Percentiles rank a stretch among this genome's conserved stretches.
phyloP scores from a whole-genome alignment of 495 filamentous ascomycete species.

The Trypethelium eluteriae region DNA sequence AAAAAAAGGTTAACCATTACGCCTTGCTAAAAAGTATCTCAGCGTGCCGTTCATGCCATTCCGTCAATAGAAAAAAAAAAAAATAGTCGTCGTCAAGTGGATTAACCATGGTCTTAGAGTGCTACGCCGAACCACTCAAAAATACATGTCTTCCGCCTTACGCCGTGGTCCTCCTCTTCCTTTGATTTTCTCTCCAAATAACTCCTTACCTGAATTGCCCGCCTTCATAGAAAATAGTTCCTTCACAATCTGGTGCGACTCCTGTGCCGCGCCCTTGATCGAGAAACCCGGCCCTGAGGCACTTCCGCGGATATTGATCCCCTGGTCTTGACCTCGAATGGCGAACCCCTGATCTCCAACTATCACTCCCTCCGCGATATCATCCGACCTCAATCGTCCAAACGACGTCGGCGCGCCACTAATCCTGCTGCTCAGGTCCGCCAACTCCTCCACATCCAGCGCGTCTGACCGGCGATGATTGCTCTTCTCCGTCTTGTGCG shows the following conservation, averaged over 20 bases:
- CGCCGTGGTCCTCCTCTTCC: constrained; percentile 24
- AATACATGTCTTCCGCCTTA: constrained; percentile 16
- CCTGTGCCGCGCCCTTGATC: constrained; percentile 24
- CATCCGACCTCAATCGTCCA: constrained; percentile 14
- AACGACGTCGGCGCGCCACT: constrained; percentile 15
- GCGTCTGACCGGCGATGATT: constrained; percentile 60
- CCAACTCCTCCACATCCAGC: constrained; percentile 56
- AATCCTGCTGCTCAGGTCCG: constrained; percentile 21
- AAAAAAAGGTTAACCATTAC: not conserved
- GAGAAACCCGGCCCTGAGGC: constrained; percentile 16
- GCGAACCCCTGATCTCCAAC: constrained; percentile 19
- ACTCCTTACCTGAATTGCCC: constrained; percentile 24
- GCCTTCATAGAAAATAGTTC: constrained; percentile 28
- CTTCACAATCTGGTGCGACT: constrained; percentile 16
- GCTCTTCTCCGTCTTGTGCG: constrained; percentile 45
- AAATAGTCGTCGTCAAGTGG: too few relatives aligned
- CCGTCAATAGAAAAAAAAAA: not conserved
- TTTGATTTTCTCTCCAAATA: constrained; percentile 30
- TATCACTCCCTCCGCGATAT: not conserved
- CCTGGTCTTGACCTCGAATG: constrained; percentile 23
- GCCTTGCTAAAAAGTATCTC: not conserved
- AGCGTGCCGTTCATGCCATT: not conserved
- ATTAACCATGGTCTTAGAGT: not conserved
- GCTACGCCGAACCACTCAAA: not conserved
- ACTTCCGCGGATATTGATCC: not conserved